Evolutionary conservation across 1,284 basidiomycete genomes (phyloP), one percentile per base, ranked within the genome.

Genomic region (Tausonia pullulans): DNA sequence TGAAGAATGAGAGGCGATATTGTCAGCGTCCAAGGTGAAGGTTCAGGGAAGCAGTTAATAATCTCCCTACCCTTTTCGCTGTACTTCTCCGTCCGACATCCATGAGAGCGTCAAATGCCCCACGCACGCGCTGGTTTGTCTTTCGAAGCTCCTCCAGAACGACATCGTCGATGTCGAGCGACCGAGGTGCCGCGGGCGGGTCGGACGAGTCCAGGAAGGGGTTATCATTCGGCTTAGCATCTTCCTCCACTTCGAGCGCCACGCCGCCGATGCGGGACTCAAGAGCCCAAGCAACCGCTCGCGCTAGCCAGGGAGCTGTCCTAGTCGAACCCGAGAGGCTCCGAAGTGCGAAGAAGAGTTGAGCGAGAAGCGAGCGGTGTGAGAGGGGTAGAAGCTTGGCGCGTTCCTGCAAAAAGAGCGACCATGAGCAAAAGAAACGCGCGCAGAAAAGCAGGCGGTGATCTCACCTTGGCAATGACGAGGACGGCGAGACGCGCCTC

Each of bases 311-410:
- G 2, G 78, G 63, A 3, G 82, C 80, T 57, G 79, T 71, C 72
- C 84, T 86, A 44, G 84, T 71, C 0, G 84, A 85, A 55, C 81
- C 78, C 0, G 82, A 83, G 5, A 84, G 69, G 5, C 86, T 73
- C 63, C 86, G 77, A 48, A 85, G 81, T 69, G 86, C 83, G 1
- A 81, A 77, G 62, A 87, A 81, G 4, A 88, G 73, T 16, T 81
- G 75, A 61, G 79, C 80, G 62, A 85, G 79, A 11, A 87, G 73
- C 49, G 83, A 74, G 44, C 84, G 76, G 60, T 84, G 83, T 2
- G 82, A 81, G 4, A 79, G 73, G 2, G 84, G 81, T 6, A 85
- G 70, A 14, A 78, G 70, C 7, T 70, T 70, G 1, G 72, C 78
- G 68, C 78, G 77, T 72, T 87, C 86, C 85, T 87, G 68, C 11